A percentile compares a stretch with the other conserved stretches of the same genome.
Evolutionary conservation across 1,284 basidiomycete genomes (phyloP).

Genomic region (Apiotrichum gracile): DNA sequence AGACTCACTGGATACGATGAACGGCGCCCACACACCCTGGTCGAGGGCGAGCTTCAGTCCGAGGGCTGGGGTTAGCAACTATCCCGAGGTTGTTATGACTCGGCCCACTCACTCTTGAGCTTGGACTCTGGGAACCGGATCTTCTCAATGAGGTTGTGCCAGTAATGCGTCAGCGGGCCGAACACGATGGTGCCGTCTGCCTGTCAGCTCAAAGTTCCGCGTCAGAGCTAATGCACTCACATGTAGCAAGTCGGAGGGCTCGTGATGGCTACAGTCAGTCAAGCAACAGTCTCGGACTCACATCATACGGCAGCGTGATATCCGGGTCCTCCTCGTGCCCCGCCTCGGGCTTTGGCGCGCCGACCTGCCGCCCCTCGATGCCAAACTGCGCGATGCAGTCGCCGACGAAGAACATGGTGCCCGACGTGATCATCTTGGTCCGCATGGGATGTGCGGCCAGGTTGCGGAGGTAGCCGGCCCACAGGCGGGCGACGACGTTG

Average conservation of each 20-base stretch:
- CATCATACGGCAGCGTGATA: background rate
- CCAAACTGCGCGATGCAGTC: conserved; percentile 21
- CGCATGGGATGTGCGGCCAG: conserved; percentile 8
- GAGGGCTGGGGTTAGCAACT: conserved; percentile 8
- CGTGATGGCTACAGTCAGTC: background rate
- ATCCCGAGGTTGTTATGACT: too few species aligned
- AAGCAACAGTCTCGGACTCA: background rate
- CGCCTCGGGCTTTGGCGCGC: background rate
- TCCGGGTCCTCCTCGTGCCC: background rate
- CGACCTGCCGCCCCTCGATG: conserved; percentile 14
- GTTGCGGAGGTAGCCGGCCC: conserved; percentile 3
- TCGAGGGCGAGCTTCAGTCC: conserved; percentile 8
- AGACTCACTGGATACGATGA: conserved; percentile 10
- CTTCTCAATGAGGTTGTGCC: conserved; percentile 9
- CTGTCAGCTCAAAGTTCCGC: background rate
- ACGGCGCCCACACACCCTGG: conserved; percentile 18
- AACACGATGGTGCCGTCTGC: conserved; percentile 15
- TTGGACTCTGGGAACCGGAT: conserved; percentile 6
- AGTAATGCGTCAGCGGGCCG: conserved; percentile 16
- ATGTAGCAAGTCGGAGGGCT: background rate
- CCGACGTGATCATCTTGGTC: conserved; percentile 19
- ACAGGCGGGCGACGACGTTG: background rate
- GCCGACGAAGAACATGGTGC: conserved; percentile 12
- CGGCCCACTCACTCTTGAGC: conserved; percentile 15
- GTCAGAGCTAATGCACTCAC: background rate